Evolutionary conservation across 2,329 filamentous ascomycete species (phyloP).

Genomic region (Kalaharituber pfeilii): DNA sequence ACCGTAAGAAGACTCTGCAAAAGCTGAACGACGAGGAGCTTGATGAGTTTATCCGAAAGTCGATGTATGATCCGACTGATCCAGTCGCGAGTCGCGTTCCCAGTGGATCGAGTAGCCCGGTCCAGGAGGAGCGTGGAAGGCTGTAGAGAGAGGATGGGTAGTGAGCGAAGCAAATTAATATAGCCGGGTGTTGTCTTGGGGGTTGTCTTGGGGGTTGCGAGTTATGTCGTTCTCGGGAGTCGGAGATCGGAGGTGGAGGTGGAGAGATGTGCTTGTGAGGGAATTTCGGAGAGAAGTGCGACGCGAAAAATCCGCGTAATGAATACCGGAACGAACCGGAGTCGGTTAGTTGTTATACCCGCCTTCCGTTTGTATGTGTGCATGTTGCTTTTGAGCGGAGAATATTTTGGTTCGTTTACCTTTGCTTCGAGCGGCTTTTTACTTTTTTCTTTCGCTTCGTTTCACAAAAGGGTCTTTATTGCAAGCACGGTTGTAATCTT

Average conservation of each 20-base stretch:
- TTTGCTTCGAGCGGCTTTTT: background rate
- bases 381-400: no score
- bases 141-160: no score
- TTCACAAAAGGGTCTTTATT: background rate
- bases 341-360: background rate
- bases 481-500: no score
- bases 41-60: conserved; percentile 18
- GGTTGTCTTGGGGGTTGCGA: no score
- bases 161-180: no score
- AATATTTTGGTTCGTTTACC: background rate
- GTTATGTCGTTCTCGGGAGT: background rate
- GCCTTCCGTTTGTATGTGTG: background rate
- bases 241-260: background rate
- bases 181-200: no score
- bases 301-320: background rate
- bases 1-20: conserved; percentile 21
- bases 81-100: background rate
- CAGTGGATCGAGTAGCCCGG: background rate
- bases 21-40: conserved; percentile 19
- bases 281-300: background rate
- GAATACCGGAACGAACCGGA: background rate
- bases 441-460: background rate
- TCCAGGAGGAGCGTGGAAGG: background rate
- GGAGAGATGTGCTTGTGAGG: no score
- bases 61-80: conserved; percentile 22